phyloP scores from a whole-genome alignment of 1,139 yeast genomes.

The Lodderomyces theae region DNA sequence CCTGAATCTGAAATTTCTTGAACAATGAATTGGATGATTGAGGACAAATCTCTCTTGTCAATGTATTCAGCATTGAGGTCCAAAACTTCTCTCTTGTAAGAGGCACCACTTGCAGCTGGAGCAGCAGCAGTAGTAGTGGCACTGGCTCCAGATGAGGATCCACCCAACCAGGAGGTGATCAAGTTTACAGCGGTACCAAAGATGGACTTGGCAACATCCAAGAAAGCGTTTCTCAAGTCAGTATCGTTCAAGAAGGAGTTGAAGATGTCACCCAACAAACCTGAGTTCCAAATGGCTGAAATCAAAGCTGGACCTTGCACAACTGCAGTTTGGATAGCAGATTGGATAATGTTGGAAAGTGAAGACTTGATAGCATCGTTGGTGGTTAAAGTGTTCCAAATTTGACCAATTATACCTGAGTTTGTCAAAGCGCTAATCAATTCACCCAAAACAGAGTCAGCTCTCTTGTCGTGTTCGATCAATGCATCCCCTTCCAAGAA shows the following conservation, averaged over 20 bases:
- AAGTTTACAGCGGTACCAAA: slow-evolving; percentile 35
- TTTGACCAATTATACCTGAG: slow-evolving; percentile 41
- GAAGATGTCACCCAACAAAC: slow-evolving; percentile 38
- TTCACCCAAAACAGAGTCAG: slow-evolving; percentile 35
- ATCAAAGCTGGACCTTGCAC: slow-evolving; percentile 45
- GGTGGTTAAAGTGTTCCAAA: slow-evolving; percentile 37
- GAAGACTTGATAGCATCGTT: slow-evolving; percentile 28
- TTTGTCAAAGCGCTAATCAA: slow-evolving; percentile 37
- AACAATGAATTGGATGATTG: slow-evolving; percentile 28
- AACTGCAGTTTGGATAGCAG: slow-evolving; percentile 35
- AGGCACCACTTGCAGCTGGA: slow-evolving; percentile 18
- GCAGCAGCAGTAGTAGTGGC: slow-evolving; percentile 19
- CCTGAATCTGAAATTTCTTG: slow-evolving; percentile 36
- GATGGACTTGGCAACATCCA: slow-evolving; percentile 34
- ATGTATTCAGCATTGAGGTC: slow-evolving; percentile 22
- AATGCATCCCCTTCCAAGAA: slow-evolving; percentile 26
- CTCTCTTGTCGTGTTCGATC: slow-evolving; percentile 35
- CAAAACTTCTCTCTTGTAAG: slow-evolving; percentile 20
- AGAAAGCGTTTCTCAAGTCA: slow-evolving; percentile 34
- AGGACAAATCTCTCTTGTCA: slow-evolving; percentile 38
- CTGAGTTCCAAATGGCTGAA: slow-evolving; percentile 44
- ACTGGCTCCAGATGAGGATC: slow-evolving; percentile 19
- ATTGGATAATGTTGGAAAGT: slow-evolving; percentile 28
- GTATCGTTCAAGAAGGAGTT: slow-evolving; percentile 32
- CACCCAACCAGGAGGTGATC: slow-evolving; percentile 21